Conservation (phyloP, 371 early-diverging fungal species). For the Blakeslea trispora region DNA sequence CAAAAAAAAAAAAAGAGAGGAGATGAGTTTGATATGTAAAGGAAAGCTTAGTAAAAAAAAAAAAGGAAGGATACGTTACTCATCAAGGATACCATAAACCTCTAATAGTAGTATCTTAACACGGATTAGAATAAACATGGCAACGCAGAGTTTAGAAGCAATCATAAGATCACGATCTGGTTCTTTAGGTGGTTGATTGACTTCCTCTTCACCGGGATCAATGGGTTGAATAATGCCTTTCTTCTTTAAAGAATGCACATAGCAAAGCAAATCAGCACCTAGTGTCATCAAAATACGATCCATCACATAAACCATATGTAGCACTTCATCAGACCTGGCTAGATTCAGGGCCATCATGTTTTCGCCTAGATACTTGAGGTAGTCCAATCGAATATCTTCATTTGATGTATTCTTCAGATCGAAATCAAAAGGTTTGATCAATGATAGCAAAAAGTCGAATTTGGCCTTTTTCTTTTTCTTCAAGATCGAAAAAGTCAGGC, state of each 20-base stretch:
- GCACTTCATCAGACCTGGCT: constrained; percentile 77
- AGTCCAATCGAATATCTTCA: constrained; percentile 54
- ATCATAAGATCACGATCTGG: constrained; percentile 20
- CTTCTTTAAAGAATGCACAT: constrained; percentile 39
- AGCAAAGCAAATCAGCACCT: constrained; percentile 61
- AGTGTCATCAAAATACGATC: constrained; percentile 70
- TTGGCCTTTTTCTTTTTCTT: constrained; percentile 68
- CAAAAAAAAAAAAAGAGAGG: background rate
- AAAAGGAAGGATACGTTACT: constrained; percentile 34
- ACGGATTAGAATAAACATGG: constrained; percentile 60
- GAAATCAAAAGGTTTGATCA: constrained; percentile 73
- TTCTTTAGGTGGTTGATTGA: constrained; percentile 2
- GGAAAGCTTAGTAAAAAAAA: background rate
- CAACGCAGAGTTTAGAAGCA: constrained; percentile 42
- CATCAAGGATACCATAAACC: constrained; percentile 65
- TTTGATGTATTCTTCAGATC: constrained; percentile 37
- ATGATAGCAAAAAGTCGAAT: constrained; percentile 67
- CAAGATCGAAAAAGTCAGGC: constrained; percentile 66
- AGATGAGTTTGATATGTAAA: too few species aligned
- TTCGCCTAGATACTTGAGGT: constrained; percentile 78
- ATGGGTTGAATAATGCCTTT: constrained; percentile 10
- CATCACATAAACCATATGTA: constrained; percentile 68
- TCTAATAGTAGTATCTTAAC: constrained; percentile 62
- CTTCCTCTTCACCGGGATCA: constrained; percentile 4
- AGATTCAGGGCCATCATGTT: constrained; percentile 75